Evolutionary conservation across 2,329 filamentous ascomycete species (phyloP).

Genomic region (Stachybotrys chlorohalonatus): DNA sequence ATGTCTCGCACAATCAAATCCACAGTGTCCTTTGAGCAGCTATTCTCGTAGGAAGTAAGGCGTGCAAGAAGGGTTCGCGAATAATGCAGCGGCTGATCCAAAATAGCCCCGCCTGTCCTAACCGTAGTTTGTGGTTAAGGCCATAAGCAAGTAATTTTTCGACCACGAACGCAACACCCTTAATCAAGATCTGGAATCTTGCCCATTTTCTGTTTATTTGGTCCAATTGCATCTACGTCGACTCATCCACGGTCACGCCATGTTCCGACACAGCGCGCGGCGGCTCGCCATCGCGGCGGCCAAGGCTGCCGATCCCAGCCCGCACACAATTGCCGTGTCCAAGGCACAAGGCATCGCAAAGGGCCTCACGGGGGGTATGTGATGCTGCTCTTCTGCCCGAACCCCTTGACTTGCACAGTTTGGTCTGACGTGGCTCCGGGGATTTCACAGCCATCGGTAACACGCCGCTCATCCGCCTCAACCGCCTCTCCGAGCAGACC

Average conservation of each 20-base stretch:
- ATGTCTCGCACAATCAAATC: too few species aligned
- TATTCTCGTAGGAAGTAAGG: too few species aligned
- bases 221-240: too few species aligned
- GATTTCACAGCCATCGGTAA: constrained; percentile 75
- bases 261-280: constrained; percentile 63
- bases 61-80: too few species aligned
- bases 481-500: constrained; percentile 79
- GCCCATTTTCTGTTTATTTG: background rate
- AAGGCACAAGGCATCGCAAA: constrained; percentile 71
- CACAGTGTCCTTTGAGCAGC: too few species aligned
- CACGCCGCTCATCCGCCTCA: constrained; percentile 86
- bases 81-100: too few species aligned
- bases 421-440: background rate
- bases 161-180: too few species aligned
- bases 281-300: constrained; percentile 52
- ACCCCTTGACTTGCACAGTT: background rate
- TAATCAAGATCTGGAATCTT: background rate
- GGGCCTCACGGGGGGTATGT: constrained; percentile 71
- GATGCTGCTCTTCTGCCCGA: background rate
- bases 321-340: constrained; percentile 64
- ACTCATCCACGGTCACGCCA: constrained; percentile 18
- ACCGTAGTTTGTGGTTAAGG: too few species aligned
- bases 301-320: constrained; percentile 34
- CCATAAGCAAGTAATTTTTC: too few species aligned
- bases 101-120: too few species aligned